Conservation (phyloP, 2,329 filamentous ascomycete genomes). For the Exophiala xenobiotica region DNA sequence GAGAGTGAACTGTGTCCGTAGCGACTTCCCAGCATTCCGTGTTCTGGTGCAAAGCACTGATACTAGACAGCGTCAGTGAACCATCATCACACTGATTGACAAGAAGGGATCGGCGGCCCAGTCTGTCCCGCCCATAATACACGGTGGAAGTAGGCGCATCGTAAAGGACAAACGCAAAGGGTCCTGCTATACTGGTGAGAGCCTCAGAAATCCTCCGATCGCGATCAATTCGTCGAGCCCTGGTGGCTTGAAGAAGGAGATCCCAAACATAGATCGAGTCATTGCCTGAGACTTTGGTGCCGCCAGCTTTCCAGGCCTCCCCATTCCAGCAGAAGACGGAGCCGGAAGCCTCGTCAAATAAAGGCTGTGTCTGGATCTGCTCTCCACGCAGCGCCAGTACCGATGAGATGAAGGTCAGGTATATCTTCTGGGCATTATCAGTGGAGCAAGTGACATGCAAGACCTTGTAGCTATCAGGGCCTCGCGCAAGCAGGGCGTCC, state of each 20-base stretch:
- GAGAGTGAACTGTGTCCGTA: conserved; percentile 74
- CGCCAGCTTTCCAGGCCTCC: conserved; percentile 79
- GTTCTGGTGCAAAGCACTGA: conserved; percentile 63
- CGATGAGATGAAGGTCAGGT: conserved; percentile 71
- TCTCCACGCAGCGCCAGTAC: conserved; percentile 87
- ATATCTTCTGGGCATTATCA: conserved; percentile 30
- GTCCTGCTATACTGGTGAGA: conserved; percentile 68
- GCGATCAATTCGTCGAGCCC: conserved; percentile 15
- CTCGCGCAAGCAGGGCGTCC: conserved; percentile 40
- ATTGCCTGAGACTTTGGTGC: conserved; percentile 63
- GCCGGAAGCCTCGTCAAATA: conserved; percentile 55
- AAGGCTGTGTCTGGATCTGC: conserved; percentile 69
- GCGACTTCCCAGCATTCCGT: conserved; percentile 64
- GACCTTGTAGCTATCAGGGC: conserved; percentile 43
- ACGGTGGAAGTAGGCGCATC: conserved; percentile 62
- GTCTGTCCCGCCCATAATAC: conserved; percentile 81
- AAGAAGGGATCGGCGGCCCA: conserved; percentile 77
- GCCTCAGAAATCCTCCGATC: conserved; percentile 48
- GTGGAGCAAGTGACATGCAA: conserved; percentile 33
- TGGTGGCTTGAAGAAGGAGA: conserved; percentile 52
- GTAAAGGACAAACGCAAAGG: conserved; percentile 86
- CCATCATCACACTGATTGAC: conserved; percentile 45
- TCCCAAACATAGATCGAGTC: conserved; percentile 72
- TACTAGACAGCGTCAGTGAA: conserved; percentile 66
- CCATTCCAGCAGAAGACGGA: conserved; percentile 94